phyloP scores from a whole-genome alignment of 768 basidiomycete genomes.

The Podaxis pistillaris region DNA sequence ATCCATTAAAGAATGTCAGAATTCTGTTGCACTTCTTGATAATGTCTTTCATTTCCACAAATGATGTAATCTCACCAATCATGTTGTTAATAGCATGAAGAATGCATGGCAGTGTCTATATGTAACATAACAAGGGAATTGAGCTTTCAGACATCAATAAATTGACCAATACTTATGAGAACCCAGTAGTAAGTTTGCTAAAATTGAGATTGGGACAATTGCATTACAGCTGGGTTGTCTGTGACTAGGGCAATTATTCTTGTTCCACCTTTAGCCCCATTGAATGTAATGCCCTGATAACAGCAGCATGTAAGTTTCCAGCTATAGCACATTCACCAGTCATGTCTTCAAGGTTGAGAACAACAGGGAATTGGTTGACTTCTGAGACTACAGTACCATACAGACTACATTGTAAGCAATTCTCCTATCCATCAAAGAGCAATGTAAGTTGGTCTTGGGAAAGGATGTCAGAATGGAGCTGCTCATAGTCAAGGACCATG shows the following conservation, averaged over 20 bases:
- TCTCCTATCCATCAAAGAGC: slow-evolving; percentile 32
- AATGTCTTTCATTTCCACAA: slow-evolving; percentile 21
- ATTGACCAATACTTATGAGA: slow-evolving; percentile 15
- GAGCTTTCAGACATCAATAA: not conserved
- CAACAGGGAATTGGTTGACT: slow-evolving; percentile 21
- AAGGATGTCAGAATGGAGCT: not conserved
- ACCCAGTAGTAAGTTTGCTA: slow-evolving; percentile 23
- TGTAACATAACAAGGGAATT: not conserved
- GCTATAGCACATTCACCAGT: slow-evolving; percentile 22
- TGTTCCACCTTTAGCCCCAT: slow-evolving; percentile 20
- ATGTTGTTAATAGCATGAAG: slow-evolving; percentile 30
- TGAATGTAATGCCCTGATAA: slow-evolving; percentile 17
- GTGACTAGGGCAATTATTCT: slow-evolving; percentile 26
- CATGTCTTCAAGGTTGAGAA: slow-evolving; percentile 25
- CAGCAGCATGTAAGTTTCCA: slow-evolving; percentile 19
- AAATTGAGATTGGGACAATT: slow-evolving; percentile 21
- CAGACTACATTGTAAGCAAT: slow-evolving; percentile 21
- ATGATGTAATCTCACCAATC: slow-evolving; percentile 26
- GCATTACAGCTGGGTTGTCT: slow-evolving; percentile 32
- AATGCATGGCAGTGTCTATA: slow-evolving; percentile 26
- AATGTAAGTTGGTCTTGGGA: slow-evolving; percentile 20
- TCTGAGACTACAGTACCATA: slow-evolving; percentile 26
- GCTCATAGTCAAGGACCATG: not conserved
- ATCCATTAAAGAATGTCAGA: slow-evolving; percentile 30
- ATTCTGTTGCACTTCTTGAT: slow-evolving; percentile 22